Percentiles rank a stretch among this genome's conserved stretches.
phyloP scores from a whole-genome alignment of 1,284 basidiomycete genomes.

The Stygiomarasmius scandens region DNA sequence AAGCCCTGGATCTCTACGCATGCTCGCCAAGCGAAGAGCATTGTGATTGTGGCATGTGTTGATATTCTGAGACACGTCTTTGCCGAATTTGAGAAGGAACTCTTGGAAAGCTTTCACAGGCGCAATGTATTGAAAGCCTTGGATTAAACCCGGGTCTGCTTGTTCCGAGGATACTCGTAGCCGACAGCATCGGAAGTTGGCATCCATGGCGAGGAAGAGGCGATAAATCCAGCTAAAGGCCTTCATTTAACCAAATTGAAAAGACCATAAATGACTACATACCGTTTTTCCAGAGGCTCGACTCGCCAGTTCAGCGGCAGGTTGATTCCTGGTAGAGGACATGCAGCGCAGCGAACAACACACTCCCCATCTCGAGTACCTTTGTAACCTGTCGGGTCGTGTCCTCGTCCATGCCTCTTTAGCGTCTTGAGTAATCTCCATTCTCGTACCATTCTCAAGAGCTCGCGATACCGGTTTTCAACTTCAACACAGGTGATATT shows the following conservation, averaged over 20 bases:
- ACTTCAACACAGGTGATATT: background rate
- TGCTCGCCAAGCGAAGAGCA: slow-evolving; percentile 4
- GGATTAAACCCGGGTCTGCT: slow-evolving; percentile 15
- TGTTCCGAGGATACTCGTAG: slow-evolving; percentile 11
- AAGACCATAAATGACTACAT: background rate
- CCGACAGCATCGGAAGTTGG: slow-evolving; percentile 14
- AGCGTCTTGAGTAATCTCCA: slow-evolving; percentile 21
- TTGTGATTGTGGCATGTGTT: slow-evolving; percentile 10
- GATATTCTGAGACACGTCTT: slow-evolving; percentile 5
- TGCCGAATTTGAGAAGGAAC: slow-evolving; percentile 5
- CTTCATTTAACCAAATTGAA: too few species aligned
- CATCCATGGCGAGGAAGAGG: slow-evolving; percentile 15
- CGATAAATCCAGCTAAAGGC: slow-evolving; percentile 15
- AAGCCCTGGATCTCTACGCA: background rate
- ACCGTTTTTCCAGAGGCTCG: background rate
- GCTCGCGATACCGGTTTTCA: slow-evolving; percentile 10
- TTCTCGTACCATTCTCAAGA: slow-evolving; percentile 15
- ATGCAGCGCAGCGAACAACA: slow-evolving; percentile 22
- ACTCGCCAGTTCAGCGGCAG: slow-evolving; percentile 16
- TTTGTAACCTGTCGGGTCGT: slow-evolving; percentile 12
- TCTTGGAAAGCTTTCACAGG: slow-evolving; percentile 3
- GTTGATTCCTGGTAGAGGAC: slow-evolving; percentile 24
- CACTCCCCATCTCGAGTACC: slow-evolving; percentile 17
- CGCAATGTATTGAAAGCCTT: slow-evolving; percentile 16
- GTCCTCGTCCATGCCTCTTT: slow-evolving; percentile 20